Evolutionary conservation across 257 asterid species (phyloP), one percentile per base, ranked within the genome.

Genomic region (Nyctanthes arbortristis): DNA sequence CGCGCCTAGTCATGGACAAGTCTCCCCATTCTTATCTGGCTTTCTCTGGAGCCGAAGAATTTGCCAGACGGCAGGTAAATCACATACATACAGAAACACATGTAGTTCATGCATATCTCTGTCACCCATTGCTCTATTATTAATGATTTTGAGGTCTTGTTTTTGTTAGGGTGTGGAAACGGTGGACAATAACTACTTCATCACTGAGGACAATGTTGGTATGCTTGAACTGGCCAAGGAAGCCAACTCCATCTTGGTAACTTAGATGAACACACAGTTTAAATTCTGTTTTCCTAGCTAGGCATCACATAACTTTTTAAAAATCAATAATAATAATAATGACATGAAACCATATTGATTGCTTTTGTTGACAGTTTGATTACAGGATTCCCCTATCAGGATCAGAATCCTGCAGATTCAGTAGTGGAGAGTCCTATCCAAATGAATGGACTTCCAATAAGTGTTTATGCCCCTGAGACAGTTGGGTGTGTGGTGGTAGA

Each of bases 401-500:
- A 10, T 18, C 75, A 1, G 96, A 88, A 1, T 77, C 81, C 1
- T 88, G 98, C 65, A 71, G 80, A n/a, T 11, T 77, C 95, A 0
- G 72, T 34, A 0, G 88, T 55, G 13, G 92, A 91, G 24, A 82
- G 82, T 67, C 92, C 85, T 20, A 68, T 93, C 2, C 28, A 59
- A 28, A 93, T 93, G 99, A 93, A 93, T 61, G 99, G 99, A 0
- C 84, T 93, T 5, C 99, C 99, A 6, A 82, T 93, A 73, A 82
- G 86, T 69, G 59, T 93, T 0, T 93, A 93, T 54, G 88, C 97
- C 3, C 99, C 95, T 3, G 99, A 93, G 80, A 93, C 99, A 0
- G 99, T 91, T 0, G 99, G 99, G 0, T 93, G 99, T 43, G 97
- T 83, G 82, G 99, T 86, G 88, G 99, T 89, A 13, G 99, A 93